A percentile compares a stretch with the other conserved stretches of the same genome.
phyloP scores from a whole-genome alignment of 768 basidiomycete species.

The Trametopsis cervina region DNA sequence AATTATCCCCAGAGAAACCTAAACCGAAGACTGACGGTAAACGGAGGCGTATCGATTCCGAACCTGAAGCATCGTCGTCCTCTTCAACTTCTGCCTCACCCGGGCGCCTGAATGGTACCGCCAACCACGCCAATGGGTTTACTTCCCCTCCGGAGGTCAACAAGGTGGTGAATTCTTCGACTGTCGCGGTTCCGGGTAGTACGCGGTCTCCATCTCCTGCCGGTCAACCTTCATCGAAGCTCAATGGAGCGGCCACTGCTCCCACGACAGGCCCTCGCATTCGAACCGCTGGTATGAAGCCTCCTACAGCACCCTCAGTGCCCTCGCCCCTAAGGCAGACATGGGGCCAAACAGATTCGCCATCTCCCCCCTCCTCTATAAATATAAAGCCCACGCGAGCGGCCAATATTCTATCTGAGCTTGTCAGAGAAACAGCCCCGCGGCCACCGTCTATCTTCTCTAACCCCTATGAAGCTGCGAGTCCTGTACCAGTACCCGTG shows the following conservation, averaged over 20 bases:
- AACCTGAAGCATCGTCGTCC: constrained; percentile 29
- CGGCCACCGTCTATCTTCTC: constrained; percentile 54
- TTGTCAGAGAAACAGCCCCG: constrained; percentile 67
- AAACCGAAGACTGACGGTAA: constrained; percentile 44
- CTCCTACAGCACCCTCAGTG: constrained; percentile 47
- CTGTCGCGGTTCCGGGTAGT: background rate
- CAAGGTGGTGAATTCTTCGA: background rate
- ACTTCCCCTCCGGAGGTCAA: background rate
- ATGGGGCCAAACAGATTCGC: constrained; percentile 45
- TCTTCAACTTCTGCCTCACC: constrained; percentile 13
- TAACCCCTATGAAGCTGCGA: constrained; percentile 74
- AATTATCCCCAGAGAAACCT: constrained; percentile 31
- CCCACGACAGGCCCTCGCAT: constrained; percentile 17
- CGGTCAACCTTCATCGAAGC: background rate
- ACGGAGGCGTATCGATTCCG: constrained; percentile 52
- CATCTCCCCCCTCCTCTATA: constrained; percentile 28
- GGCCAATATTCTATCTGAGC: constrained; percentile 59
- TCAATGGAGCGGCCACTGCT: constrained; percentile 9
- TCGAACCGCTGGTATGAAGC: constrained; percentile 31
- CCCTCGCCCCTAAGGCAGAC: constrained; percentile 75
- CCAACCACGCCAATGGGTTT: constrained; percentile 7
- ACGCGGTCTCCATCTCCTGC: background rate
- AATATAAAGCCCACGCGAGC: constrained; percentile 51
- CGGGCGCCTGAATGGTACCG: constrained; percentile 1
- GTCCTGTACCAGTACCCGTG: constrained; percentile 31